Conservation (phyloP, 495 filamentous ascomycete genomes). For the Parmelia sp. region DNA sequence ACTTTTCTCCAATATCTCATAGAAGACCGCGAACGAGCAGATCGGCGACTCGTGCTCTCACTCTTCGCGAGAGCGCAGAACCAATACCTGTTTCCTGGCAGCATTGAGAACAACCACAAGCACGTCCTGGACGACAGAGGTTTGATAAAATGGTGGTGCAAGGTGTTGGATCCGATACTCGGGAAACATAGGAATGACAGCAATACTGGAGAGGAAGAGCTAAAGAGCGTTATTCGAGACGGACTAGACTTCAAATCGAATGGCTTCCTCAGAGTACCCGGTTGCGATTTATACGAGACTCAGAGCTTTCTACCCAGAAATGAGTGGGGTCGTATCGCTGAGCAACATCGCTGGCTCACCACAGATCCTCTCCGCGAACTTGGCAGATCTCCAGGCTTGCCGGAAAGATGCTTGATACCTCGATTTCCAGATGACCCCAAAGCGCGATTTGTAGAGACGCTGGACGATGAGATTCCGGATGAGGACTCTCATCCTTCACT, state of each 20-base stretch:
- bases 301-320: constrained; percentile 51
- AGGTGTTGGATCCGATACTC: constrained; percentile 69
- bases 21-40: constrained; percentile 54
- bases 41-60: constrained; percentile 73
- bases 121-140: constrained; percentile 90
- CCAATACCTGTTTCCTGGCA: constrained; percentile 93
- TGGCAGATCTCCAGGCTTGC: constrained; percentile 49
- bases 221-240: neutral
- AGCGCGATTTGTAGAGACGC: constrained; percentile 77
- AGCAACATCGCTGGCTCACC: constrained; percentile 45
- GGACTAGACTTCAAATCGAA: constrained; percentile 38
- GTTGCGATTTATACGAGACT: constrained; percentile 71
- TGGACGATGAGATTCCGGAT: constrained; percentile 70
- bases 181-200: constrained; percentile 27
- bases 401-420: constrained; percentile 81
- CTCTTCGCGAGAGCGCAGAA: constrained; percentile 89
- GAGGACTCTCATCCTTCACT: constrained; percentile 32
- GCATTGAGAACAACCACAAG: constrained; percentile 74
- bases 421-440: constrained; percentile 96
- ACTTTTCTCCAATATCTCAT: constrained; percentile 73
- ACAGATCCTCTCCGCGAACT: constrained; percentile 61
- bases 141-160: constrained; percentile 93
- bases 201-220: neutral
- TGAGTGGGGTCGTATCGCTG: constrained; percentile 37
- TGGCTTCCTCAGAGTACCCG: constrained; percentile 83